A percentile compares a stretch with the other conserved stretches of the same genome.
Evolutionary conservation across 179 eudicot species (phyloP).

Genomic region (Patellifolia procumbens): DNA sequence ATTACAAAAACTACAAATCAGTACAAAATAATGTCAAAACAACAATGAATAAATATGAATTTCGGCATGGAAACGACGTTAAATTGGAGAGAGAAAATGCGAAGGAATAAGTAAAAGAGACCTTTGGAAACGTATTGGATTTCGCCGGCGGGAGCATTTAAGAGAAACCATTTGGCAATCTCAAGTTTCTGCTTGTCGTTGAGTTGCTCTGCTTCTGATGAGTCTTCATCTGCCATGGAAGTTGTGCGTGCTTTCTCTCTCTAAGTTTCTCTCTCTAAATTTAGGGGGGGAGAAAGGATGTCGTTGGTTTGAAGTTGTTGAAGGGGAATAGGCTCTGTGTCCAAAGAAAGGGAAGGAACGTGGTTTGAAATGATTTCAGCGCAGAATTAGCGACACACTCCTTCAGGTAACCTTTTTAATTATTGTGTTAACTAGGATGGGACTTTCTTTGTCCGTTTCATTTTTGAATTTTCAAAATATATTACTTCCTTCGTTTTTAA

Average conservation of each 20-base stretch:
- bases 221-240: conserved; percentile 59
- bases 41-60: neutral
- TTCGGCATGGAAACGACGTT: neutral
- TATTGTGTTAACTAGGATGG: conserved; percentile 5
- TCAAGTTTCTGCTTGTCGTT: conserved; percentile 64
- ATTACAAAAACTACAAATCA: neutral
- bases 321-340: conserved; percentile 4
- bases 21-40: neutral
- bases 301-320: conserved; percentile 37
- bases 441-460: conserved; percentile 13
- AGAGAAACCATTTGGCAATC: conserved; percentile 97
- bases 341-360: conserved; percentile 25
- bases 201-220: conserved; percentile 43
- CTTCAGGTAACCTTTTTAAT: neutral
- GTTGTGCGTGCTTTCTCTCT: conserved; percentile 9
- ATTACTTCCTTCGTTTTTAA: no score
- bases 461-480: neutral
- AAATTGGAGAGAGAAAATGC: neutral
- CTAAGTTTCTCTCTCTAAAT: neutral
- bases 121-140: conserved; percentile 93
- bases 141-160: conserved; percentile 93
- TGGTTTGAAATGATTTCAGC: conserved; percentile 41
- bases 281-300: conserved; percentile 1
- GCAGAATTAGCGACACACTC: conserved; percentile 21
- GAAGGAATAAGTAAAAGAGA: conserved; percentile 19